Base-by-base conservation (phyloP, 352 stramenopile species). In the Globisporangium cederbergense region DNA sequence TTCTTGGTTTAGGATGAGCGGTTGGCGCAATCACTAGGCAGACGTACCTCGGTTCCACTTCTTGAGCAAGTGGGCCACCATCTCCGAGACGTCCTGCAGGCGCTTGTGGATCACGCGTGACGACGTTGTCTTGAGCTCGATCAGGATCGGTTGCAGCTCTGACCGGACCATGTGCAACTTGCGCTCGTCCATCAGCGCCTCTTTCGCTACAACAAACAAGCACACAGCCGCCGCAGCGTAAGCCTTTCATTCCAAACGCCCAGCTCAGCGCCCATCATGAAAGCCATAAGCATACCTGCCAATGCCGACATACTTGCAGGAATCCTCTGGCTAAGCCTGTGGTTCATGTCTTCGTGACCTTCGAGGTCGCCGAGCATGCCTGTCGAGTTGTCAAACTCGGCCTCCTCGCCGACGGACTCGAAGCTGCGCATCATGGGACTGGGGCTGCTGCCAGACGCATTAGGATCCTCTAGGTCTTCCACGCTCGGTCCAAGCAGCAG, bases 31-130 rank as follows among this genome's bases (percentile, higher is more conserved):
- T 13, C 42, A 40, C 18, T 6, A 51, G 14, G 18, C 18, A 1
- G 9, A 46, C 55, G 16, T 20, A 90, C 81, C 83, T 70, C 81
- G 77, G 28, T 91, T 69, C 81, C 83, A 93, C 66, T 93, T 93
- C 6, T 63, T 67, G 20, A 88, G 69, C 28, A 93, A 58, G 49
- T 88, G 78, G n/a, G 76, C 66, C 16, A 93, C 84, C 66, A 91
- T 78, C 47, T 90, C 82, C 0, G 84, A 89, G 2, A 93, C 80
- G 70, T 93, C 84, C 38, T 90, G 78, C 28, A 93, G 62, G 4
- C 84, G 79, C 58, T 90, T 91, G 64, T 89, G 76, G 62, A 91
- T 88, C 14, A 93, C 76, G 16, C 73, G 71, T 7, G 79, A 86
- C 22, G 81, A 72, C 10, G 84, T 89, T 14, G 71, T 75, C 22